These are phyloP conservation scores for Hortiboletus flavorubellus DNA, from an alignment of 768 basidiomycete species.

Conservation along the genomic window DNA sequence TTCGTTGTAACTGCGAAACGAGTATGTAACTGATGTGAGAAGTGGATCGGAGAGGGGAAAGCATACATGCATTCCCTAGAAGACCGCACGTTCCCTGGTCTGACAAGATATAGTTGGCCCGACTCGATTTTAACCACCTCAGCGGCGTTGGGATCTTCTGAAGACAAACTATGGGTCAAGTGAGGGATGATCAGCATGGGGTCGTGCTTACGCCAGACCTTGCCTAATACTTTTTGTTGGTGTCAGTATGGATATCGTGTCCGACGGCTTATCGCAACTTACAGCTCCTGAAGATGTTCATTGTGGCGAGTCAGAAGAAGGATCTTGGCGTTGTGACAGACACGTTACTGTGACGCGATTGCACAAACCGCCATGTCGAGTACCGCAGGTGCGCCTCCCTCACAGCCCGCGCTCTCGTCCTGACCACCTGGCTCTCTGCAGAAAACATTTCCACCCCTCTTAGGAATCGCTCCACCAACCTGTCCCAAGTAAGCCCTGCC, in stretches of 20 bases:
- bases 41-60: neutral
- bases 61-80: conserved; percentile 96
- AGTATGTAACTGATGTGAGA: conserved; percentile 1
- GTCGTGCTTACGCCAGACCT: conserved; percentile 85
- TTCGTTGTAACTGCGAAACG: conserved; percentile 74
- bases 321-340: conserved; percentile 22
- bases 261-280: conserved; percentile 32
- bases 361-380: conserved; percentile 7
- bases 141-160: conserved; percentile 91
- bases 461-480: conserved; percentile 11
- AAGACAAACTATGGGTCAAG: conserved; percentile 26
- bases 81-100: conserved; percentile 87
- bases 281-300: conserved; percentile 88
- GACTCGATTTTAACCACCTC: conserved; percentile 94
- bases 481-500: conserved; percentile 13
- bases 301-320: conserved; percentile 35
- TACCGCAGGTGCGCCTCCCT: conserved; percentile 7
- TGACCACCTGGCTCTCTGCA: neutral
- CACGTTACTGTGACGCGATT: conserved; percentile 27
- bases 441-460: conserved; percentile 14
- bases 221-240: conserved; percentile 65
- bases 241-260: conserved; percentile 20
- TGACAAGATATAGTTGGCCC: conserved; percentile 87
- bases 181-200: conserved; percentile 12
- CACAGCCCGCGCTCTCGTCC: neutral